phyloP scores from a whole-genome alignment of 192 early-diverging fungal genomes.

The Gamsiella multidivaricata region DNA sequence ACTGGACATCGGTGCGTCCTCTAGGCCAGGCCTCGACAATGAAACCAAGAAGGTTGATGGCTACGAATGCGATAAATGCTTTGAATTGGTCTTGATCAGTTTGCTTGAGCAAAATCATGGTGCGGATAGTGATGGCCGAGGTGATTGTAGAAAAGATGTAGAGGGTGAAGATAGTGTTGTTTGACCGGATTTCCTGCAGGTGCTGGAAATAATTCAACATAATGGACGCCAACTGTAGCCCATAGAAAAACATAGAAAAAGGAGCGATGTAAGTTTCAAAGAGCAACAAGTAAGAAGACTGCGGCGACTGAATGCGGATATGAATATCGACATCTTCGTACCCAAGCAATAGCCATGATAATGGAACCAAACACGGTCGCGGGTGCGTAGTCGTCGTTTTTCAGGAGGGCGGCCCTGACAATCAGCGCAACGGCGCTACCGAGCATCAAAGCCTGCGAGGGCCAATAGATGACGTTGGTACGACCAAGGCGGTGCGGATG shows the following conservation, averaged over 20 bases:
- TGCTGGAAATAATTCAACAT: conserved; percentile 19
- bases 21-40: conserved; percentile 28
- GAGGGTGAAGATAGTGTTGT: conserved; percentile 10
- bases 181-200: conserved; percentile 18
- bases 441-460: conserved; percentile 26
- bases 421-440: conserved; percentile 6
- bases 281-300: no score
- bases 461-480: conserved; percentile 41
- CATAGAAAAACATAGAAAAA: no score
- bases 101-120: conserved; percentile 2
- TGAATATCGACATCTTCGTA: neutral
- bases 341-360: conserved; percentile 26
- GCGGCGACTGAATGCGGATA: neutral
- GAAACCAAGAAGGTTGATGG: conserved; percentile 3
- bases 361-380: conserved; percentile 5
- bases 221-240: conserved; percentile 6
- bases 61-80: neutral
- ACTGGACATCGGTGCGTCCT: conserved; percentile 5
- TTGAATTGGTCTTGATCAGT: neutral
- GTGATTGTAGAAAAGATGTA: conserved; percentile 5
- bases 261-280: no score
- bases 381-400: neutral
- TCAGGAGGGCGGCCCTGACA: neutral
- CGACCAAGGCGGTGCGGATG: conserved; percentile 15
- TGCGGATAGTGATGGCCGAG: neutral